Base-by-base conservation (phyloP, 2,329 filamentous ascomycete genomes). In the Exophiala calicioides region DNA sequence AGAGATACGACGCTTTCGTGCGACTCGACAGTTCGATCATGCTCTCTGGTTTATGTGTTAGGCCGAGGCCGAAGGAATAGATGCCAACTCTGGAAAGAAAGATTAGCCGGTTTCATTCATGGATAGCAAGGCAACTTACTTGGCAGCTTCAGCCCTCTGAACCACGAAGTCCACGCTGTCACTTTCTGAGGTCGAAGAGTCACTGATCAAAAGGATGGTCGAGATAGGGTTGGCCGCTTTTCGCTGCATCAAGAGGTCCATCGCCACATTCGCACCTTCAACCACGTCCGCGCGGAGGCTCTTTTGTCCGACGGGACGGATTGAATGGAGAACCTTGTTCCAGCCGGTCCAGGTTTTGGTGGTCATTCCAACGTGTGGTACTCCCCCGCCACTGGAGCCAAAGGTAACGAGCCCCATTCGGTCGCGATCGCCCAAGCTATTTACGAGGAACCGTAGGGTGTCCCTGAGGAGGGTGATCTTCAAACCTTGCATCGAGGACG, bases 151-250 rank as follows among this genome's bases (percentile, higher is more conserved):
- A 4, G 93, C 93, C 59, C 93, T 80, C 10, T 93, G 96, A 29
- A 97, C 88, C 9, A 98, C 93, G 66, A 98, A 98, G 67, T 98
- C 91, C 23, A 97, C 91, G 62, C 90, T 95, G 62, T 97, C 93
- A 4, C 85, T 81, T 65, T 98, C 93, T 0, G 90, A 91, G 3
- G 88, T 95, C 3, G 91, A 94, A 0, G 93, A 95, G 65, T 98
- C 93, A 71, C 93, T 97, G 66, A 98, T 97, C 55, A 98, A 78
- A 68, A 98, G 81, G 59, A 98, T 97, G 8, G 89, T 91, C 1
- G 93, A 91, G 42, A 98, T 85, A 0, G 93, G 90, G 64, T 97
- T 98, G 68, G 86, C 91, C 59, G 90, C 88, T 71, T 95, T 95
- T 60, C 93, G 84, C 70, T 96, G 90, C 93, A 98, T 98, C 47